phyloP scores from a whole-genome alignment of 2,329 filamentous ascomycete genomes.

The Ceratocystis smalleyi region DNA sequence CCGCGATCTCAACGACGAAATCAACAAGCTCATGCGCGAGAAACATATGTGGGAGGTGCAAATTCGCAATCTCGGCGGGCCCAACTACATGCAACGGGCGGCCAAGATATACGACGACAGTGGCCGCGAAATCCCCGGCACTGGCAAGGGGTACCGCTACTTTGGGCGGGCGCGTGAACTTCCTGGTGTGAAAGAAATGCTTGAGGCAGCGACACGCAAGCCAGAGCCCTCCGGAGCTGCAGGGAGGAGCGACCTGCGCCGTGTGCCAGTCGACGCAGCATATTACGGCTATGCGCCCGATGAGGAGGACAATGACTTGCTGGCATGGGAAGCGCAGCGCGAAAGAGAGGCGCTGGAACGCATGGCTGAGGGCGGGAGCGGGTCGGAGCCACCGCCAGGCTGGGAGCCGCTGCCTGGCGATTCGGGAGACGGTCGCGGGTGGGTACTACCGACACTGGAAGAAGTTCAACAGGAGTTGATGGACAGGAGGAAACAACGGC shows the following conservation, averaged over 20 bases:
- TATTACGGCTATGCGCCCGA: slow-evolving; percentile 93
- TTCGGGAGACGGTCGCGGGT: slow-evolving; percentile 62
- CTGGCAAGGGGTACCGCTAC: slow-evolving; percentile 84
- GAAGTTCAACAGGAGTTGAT: slow-evolving; percentile 92
- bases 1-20: slow-evolving; percentile 94
- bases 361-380: slow-evolving; percentile 33
- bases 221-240: slow-evolving; percentile 44
- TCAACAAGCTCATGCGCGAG: slow-evolving; percentile 97
- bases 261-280: slow-evolving; percentile 58
- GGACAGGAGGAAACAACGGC: slow-evolving; percentile 63
- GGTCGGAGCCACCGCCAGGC: slow-evolving; percentile 30
- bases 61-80: slow-evolving; percentile 87
- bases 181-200: slow-evolving; percentile 90
- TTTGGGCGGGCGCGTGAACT: slow-evolving; percentile 82
- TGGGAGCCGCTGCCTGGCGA: slow-evolving; percentile 87
- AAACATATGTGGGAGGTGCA: slow-evolving; percentile 99
- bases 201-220: slow-evolving; percentile 56
- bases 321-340: slow-evolving; percentile 68
- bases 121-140: slow-evolving; percentile 53
- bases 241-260: slow-evolving; percentile 51
- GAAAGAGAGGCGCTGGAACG: slow-evolving; percentile 66
- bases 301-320: slow-evolving; percentile 70
- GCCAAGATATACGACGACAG: slow-evolving; percentile 58
- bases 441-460: slow-evolving; percentile 71
- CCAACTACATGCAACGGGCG: slow-evolving; percentile 78